These are phyloP conservation scores for Nakazawaea sp. DNA, from an alignment of 805 yeast genomes.

Conservation along the genomic window DNA sequence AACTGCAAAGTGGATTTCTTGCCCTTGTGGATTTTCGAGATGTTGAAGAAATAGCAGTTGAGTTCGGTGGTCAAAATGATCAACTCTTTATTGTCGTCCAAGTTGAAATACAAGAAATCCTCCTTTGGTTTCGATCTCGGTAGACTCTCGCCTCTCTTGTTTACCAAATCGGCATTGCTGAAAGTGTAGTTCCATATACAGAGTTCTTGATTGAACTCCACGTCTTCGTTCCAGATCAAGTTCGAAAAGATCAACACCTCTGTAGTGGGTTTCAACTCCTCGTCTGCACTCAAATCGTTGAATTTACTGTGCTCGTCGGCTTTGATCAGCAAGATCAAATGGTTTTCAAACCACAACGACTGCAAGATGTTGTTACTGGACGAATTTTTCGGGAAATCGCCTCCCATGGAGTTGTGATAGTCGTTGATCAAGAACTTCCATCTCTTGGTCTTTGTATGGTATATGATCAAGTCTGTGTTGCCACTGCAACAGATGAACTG, in stretches of 20 bases:
- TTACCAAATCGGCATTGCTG: constrained; percentile 20
- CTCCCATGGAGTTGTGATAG: constrained; percentile 17
- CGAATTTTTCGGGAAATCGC: not conserved
- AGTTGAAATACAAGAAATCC: constrained; percentile 20
- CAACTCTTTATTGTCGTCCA: constrained; percentile 23
- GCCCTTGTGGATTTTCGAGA: not conserved
- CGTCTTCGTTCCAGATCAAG: constrained; percentile 16
- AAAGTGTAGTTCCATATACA: constrained; percentile 28
- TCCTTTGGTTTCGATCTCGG: constrained; percentile 8
- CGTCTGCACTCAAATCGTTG: constrained; percentile 2
- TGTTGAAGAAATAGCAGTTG: constrained; percentile 21
- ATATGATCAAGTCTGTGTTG: constrained; percentile 35
- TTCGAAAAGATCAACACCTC: constrained; percentile 23
- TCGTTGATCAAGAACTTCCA: constrained; percentile 39
- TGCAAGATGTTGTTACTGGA: constrained; percentile 6
- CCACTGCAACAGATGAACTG: constrained; percentile 44
- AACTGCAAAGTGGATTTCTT: constrained; percentile 6
- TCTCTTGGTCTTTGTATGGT: constrained; percentile 29
- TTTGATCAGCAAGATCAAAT: constrained; percentile 22
- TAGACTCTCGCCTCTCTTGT: not conserved
- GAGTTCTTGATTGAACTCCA: constrained; percentile 19
- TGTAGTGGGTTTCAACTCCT: constrained; percentile 18
- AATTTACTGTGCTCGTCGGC: constrained; percentile 13
- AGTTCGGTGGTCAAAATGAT: constrained; percentile 23
- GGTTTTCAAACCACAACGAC: constrained; percentile 25